phyloP scores from a whole-genome alignment of 176 grass and related monocot species.

The Oryza brachyantha region DNA sequence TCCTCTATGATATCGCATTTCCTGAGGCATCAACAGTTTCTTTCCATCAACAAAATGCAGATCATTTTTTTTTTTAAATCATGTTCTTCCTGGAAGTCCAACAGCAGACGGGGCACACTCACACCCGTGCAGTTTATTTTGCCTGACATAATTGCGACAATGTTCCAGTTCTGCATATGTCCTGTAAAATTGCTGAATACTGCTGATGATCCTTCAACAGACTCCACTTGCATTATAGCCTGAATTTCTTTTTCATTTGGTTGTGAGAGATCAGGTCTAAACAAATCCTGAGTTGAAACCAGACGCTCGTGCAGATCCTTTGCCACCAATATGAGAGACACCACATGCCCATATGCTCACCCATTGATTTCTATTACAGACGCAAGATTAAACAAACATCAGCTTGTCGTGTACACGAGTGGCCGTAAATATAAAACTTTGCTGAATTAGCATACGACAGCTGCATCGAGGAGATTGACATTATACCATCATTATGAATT shows the following conservation, averaged over 20 bases:
- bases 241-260: not conserved
- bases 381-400: not conserved
- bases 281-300: not conserved
- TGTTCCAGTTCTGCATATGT: not conserved
- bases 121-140: not conserved
- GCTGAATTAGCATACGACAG: too few species aligned
- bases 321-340: not conserved
- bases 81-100: too few species aligned
- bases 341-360: not conserved
- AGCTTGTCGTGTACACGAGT: not conserved
- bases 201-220: too few species aligned
- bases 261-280: not conserved
- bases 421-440: not conserved
- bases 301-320: not conserved
- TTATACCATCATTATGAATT: too few species aligned
- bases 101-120: not conserved
- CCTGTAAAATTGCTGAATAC: too few species aligned
- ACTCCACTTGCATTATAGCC: too few species aligned
- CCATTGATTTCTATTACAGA: not conserved
- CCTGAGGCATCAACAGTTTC: not conserved
- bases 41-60: not conserved
- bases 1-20: not conserved
- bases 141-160: not conserved
- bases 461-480: too few species aligned
- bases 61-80: too few species aligned